Conservation (phyloP, 1,284 basidiomycete species). For the Mycena citricolor region DNA sequence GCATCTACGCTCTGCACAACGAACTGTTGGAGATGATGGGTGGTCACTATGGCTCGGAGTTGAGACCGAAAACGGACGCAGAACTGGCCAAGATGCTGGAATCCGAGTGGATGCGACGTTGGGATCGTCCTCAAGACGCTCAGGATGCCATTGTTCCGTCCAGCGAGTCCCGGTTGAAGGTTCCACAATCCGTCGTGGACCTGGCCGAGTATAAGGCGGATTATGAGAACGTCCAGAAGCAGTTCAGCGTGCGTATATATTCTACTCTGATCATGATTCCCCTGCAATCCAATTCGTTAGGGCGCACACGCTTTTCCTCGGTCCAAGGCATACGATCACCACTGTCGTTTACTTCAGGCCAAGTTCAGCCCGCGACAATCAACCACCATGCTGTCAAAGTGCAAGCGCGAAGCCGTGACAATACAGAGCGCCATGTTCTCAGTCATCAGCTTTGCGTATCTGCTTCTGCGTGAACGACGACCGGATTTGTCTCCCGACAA, state of each 20-base stretch:
- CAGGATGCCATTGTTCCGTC: constrained; percentile 11
- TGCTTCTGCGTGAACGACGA: constrained; percentile 10
- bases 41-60: constrained; percentile 2
- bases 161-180: constrained; percentile 5
- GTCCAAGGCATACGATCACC: neutral
- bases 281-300: neutral
- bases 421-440: constrained; percentile 8
- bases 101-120: constrained; percentile 14
- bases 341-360: constrained; percentile 1
- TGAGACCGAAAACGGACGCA: constrained; percentile 9
- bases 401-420: constrained; percentile 12
- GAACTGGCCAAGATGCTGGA: constrained; percentile 10
- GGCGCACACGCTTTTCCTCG: constrained; percentile 16
- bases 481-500: constrained; percentile 11
- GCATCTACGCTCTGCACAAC: neutral
- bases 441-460: constrained; percentile 16
- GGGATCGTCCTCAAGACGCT: neutral
- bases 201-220: constrained; percentile 17
- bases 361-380: constrained; percentile 10
- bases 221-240: constrained; percentile 11
- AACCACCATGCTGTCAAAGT: constrained; percentile 7
- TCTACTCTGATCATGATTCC: neutral
- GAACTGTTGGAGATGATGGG: constrained; percentile 6
- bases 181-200: constrained; percentile 2
- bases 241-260: constrained; percentile 11